Evolutionary conservation across 2,329 filamentous ascomycete species (phyloP), one percentile per base, ranked within the genome.

Genomic region (Ceratocystis smalleyi): DNA sequence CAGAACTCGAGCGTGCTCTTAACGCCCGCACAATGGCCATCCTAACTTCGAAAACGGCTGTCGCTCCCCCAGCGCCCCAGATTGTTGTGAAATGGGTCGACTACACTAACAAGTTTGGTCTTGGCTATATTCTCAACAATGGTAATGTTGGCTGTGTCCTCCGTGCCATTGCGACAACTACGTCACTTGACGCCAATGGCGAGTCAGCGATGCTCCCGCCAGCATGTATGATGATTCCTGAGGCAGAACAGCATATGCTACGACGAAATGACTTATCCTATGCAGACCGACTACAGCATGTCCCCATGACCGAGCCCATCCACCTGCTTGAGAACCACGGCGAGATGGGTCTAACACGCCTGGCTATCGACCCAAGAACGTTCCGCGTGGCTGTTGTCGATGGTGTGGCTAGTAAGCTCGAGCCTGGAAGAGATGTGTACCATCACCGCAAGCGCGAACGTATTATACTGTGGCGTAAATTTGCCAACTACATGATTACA

Each of bases 41-140:
- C 63, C 75, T 84, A 60, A 79, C 78, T 0, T 76, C 80, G 8
- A 80, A 82, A 74, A 76, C 79, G 65, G 74, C 78, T 67, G 73
- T 79, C 64, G 76, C 80, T 71, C 71, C 84, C 67, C 71, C 84
- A 67, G 73, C 86, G 71, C 80, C 86, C 71, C 75, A 84, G 71
- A 81, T 86, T 55, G 83, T 86, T 12, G 82, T 86, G 10, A 90
- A 91, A 71, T 94, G 89, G 89, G 89, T 94, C 5, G 89, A 94
- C 72, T 94, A 94, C 73, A 90, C 88, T 66, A 89, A 91, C 74
- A 91, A 91, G 72, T 90, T 91, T 72, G 89, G 89, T 12, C 79
- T 94, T 17, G 89, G 89, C 43, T 94, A 92, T 70, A 89, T 92
- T 65, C 77, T 94, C 63, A 89, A 89, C 67, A 87, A 92, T 68